phyloP scores from a whole-genome alignment of 257 asterid genomes.

The Petrea volubilis region DNA sequence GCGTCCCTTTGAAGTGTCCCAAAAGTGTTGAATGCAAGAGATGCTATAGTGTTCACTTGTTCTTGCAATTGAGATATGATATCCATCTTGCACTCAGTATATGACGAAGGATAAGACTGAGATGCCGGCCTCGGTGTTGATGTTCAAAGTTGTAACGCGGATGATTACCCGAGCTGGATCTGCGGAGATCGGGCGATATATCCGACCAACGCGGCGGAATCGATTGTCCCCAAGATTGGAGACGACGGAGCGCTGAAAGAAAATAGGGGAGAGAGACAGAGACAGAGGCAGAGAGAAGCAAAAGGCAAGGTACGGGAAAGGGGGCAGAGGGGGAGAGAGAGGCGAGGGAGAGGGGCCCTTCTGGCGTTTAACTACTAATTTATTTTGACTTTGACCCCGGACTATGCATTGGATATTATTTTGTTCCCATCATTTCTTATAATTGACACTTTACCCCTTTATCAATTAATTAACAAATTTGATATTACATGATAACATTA shows the following conservation, averaged over 20 bases:
- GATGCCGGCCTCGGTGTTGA: neutral
- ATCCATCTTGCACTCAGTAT: conserved; percentile 49
- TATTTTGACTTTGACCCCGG: no score
- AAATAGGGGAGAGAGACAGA: neutral
- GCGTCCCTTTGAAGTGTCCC: conserved; percentile 97
- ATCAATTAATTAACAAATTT: no score
- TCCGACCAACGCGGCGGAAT: neutral
- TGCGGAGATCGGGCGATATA: neutral
- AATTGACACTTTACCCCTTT: no score
- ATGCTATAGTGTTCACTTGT: conserved; percentile 68
- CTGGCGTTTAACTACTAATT: no score
- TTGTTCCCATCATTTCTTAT: no score
- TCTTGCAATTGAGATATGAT: conserved; percentile 88
- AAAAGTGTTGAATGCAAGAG: conserved; percentile 74
- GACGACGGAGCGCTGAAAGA: neutral
- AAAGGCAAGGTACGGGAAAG: neutral
- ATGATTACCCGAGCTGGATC: neutral
- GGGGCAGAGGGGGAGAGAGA: neutral
- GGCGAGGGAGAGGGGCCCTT: neutral
- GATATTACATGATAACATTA: no score
- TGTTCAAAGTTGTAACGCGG: neutral
- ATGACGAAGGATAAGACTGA: neutral
- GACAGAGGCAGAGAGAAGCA: no score
- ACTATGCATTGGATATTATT: no score
- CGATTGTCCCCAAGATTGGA: neutral